phyloP scores from a whole-genome alignment of 192 early-diverging fungal species.

The Dissophora globulifera region DNA sequence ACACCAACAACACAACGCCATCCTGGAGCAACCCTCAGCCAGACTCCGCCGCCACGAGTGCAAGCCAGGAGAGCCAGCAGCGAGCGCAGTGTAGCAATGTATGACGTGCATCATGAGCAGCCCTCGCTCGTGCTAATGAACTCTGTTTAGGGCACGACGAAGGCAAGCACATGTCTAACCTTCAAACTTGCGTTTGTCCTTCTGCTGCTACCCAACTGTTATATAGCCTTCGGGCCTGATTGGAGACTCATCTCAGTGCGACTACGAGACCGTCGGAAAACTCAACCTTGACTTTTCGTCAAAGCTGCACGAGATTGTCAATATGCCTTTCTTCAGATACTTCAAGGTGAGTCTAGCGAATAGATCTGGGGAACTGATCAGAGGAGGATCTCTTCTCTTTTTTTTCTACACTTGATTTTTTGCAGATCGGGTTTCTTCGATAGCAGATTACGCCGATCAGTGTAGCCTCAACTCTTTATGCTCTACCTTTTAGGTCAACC shows the following conservation, averaged over 20 bases:
- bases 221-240: constrained; percentile 69
- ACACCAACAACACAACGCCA: constrained; percentile 1
- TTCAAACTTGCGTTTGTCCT: too few species aligned
- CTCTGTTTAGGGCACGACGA: too few species aligned
- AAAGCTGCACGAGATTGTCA: constrained; percentile 79
- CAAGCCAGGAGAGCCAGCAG: neutral
- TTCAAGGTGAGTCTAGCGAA: constrained; percentile 76
- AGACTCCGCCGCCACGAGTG: neutral
- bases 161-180: too few species aligned
- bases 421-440: too few species aligned
- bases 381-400: neutral
- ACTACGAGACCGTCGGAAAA: constrained; percentile 77
- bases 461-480: too few species aligned
- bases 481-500: constrained; percentile 69
- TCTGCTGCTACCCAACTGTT: too few species aligned
- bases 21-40: neutral
- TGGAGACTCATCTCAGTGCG: constrained; percentile 71
- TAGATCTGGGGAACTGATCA: too few species aligned
- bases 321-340: constrained; percentile 90
- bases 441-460: too few species aligned
- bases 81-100: constrained; percentile 37
- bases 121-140: too few species aligned
- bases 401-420: neutral
- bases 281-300: constrained; percentile 79
- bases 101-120: constrained; percentile 3